phyloP scores from a whole-genome alignment of 257 asterid genomes.

The Thymus quinquecostatus region DNA sequence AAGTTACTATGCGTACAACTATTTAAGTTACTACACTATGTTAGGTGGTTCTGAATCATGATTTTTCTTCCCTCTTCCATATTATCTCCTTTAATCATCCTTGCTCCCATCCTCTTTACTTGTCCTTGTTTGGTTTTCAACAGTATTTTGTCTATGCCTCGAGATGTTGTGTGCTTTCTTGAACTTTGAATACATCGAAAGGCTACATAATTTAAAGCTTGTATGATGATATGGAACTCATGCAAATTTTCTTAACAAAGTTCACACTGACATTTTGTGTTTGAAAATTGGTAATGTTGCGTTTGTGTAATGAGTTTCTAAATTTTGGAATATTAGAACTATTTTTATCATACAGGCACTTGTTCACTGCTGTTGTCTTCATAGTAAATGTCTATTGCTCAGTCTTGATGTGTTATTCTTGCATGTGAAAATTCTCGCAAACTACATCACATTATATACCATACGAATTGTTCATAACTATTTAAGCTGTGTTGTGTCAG shows the following conservation, averaged over 20 bases:
- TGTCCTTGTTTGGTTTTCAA: not conserved
- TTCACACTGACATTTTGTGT: not conserved
- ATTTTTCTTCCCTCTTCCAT: not conserved
- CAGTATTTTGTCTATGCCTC: not conserved
- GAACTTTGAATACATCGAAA: not conserved
- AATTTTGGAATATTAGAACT: not conserved
- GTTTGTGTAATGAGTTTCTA: constrained; percentile 14
- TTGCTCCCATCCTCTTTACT: not conserved
- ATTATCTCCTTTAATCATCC: not conserved
- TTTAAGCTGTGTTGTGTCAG: not conserved
- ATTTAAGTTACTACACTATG: no score
- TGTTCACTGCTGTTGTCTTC: not conserved
- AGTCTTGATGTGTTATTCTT: constrained; percentile 20
- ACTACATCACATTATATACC: not conserved
- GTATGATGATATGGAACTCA: not conserved
- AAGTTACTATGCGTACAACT: no score
- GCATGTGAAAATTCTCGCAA: constrained; percentile 6
- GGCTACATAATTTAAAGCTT: not conserved
- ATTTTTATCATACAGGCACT: not conserved
- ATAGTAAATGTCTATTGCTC: not conserved
- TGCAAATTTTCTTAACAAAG: not conserved
- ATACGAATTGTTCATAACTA: not conserved
- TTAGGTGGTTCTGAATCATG: no score
- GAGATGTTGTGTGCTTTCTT: not conserved
- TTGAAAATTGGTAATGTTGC: not conserved